A percentile compares a stretch with the other conserved stretches of the same genome.
Conservation (phyloP, 2,329 filamentous ascomycete species). For the Monosporascus sp. region DNA sequence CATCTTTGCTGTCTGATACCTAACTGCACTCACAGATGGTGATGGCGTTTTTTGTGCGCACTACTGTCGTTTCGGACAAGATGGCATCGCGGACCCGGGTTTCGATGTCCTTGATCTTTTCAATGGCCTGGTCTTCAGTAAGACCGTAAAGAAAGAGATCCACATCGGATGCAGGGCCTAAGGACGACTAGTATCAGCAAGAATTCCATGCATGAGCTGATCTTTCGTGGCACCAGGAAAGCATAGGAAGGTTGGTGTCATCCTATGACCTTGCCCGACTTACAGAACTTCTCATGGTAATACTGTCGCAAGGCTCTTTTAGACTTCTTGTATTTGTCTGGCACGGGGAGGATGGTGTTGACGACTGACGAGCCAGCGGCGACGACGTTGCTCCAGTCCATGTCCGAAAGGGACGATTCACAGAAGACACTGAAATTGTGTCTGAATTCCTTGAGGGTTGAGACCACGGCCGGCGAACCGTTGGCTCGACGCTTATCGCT, state of each 20-base stretch:
- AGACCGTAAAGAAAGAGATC: slow-evolving; percentile 82
- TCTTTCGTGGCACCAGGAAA: no score
- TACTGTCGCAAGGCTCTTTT: slow-evolving; percentile 64
- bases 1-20: not conserved
- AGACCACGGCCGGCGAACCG: slow-evolving; percentile 63
- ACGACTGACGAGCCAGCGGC: slow-evolving; percentile 77
- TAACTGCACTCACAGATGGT: slow-evolving; percentile 54
- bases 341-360: slow-evolving; percentile 70
- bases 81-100: slow-evolving; percentile 68
- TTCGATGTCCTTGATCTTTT: slow-evolving; percentile 84
- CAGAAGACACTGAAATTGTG: slow-evolving; percentile 79
- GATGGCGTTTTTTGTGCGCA: slow-evolving; percentile 81
- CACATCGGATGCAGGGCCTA: slow-evolving; percentile 70
- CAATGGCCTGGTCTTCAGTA: slow-evolving; percentile 68
- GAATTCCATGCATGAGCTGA: not conserved
- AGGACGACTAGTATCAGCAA: not conserved
- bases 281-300: slow-evolving; percentile 73
- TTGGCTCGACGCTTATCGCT: slow-evolving; percentile 55
- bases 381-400: slow-evolving; percentile 80
- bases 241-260: not conserved
- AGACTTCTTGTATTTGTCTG: slow-evolving; percentile 53
- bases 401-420: slow-evolving; percentile 67
- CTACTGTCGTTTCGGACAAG: slow-evolving; percentile 75
- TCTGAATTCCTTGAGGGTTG: slow-evolving; percentile 64
- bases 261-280: not conserved